A percentile compares a stretch with the other conserved stretches of the same genome.
These are phyloP conservation scores for Phytophthora megakarya DNA, from an alignment of 352 stramenopile genomes.

Conservation along the genomic window DNA sequence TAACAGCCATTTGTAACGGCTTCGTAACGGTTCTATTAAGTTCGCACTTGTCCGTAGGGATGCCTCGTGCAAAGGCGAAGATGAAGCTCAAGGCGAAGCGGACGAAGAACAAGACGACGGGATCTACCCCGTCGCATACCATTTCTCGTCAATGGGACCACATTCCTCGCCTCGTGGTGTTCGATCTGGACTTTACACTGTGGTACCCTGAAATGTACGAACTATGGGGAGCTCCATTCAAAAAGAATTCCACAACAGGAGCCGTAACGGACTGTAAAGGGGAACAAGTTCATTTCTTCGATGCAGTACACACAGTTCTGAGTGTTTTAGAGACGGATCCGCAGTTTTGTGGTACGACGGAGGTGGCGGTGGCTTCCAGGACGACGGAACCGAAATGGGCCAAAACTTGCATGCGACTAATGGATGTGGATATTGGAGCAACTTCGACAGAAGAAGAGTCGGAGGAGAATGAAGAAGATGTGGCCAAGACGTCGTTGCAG, in stretches of 20 bases:
- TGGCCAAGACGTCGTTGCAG: constrained; percentile 49
- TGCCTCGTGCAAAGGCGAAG: constrained; percentile 29
- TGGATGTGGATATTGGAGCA: constrained; percentile 65
- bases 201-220: constrained; percentile 90
- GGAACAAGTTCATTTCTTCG: constrained; percentile 84
- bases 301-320: constrained; percentile 69
- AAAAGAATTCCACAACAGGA: constrained; percentile 58
- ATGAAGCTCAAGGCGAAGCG: constrained; percentile 34
- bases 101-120: constrained; percentile 17
- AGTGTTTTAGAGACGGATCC: constrained; percentile 65
- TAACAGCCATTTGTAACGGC: background rate
- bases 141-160: constrained; percentile 45
- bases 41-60: constrained; percentile 5
- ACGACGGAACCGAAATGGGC: constrained; percentile 79
- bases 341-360: constrained; percentile 62
- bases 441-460: constrained; percentile 31
- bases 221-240: constrained; percentile 80
- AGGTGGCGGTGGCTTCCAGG: constrained; percentile 55
- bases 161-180: constrained; percentile 71
- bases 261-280: constrained; percentile 70
- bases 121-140: background rate
- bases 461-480: background rate
- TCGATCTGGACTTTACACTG: constrained; percentile 79
- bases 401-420: constrained; percentile 77
- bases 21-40: constrained; percentile 15